phyloP scores from a whole-genome alignment of 2,329 filamentous ascomycete species.

The Leptographium radiaticola region DNA sequence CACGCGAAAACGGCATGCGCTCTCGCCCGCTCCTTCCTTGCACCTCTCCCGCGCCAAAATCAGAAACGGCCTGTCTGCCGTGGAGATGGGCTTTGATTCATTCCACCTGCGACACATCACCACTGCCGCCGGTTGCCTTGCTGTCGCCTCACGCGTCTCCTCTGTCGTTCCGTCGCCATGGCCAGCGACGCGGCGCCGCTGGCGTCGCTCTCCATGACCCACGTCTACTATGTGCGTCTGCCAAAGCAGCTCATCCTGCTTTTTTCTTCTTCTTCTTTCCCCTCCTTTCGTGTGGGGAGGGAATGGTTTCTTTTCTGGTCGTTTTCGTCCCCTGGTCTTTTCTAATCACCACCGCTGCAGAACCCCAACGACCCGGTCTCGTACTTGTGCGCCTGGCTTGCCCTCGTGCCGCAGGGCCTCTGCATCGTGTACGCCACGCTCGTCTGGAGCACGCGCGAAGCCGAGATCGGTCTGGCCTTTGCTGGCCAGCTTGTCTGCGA shows the following conservation, averaged over 20 bases:
- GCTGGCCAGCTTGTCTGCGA: conserved; percentile 86
- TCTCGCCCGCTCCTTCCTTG: no score
- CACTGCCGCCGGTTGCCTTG: no score
- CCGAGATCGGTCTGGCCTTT: conserved; percentile 82
- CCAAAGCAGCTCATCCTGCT: neutral
- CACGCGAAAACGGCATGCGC: no score
- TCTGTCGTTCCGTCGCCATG: conserved; percentile 15
- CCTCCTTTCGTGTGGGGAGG: no score
- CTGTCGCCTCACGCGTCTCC: no score
- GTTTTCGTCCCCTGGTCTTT: neutral
- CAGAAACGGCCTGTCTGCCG: no score
- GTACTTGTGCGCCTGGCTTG: conserved; percentile 82
- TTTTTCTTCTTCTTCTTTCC: neutral
- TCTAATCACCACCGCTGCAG: conserved; percentile 27
- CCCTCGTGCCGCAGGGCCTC: conserved; percentile 82
- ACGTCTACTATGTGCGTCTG: conserved; percentile 77
- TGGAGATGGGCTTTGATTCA: no score
- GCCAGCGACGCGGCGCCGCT: conserved; percentile 41
- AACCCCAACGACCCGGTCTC: conserved; percentile 78
- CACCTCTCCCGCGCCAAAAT: no score
- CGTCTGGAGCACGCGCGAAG: conserved; percentile 81
- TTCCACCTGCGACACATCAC: no score
- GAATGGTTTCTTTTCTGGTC: neutral
- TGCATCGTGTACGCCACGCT: conserved; percentile 83
- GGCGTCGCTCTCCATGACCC: conserved; percentile 83